These are phyloP conservation scores for Paraphaeosphaeria sporulosa DNA, from an alignment of 2,329 filamentous ascomycete species.

Conservation along the genomic window DNA sequence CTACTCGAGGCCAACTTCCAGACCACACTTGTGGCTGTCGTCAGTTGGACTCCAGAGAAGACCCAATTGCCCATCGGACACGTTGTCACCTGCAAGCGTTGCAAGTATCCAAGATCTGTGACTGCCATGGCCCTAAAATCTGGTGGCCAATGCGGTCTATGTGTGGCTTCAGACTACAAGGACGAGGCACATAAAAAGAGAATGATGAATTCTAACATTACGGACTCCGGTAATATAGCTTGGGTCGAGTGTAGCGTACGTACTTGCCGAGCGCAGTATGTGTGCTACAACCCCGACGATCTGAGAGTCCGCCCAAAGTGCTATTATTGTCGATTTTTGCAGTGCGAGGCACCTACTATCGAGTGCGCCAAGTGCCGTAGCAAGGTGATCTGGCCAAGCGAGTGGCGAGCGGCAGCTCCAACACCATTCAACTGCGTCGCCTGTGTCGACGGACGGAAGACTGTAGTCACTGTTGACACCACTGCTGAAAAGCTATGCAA, in stretches of 20 bases:
- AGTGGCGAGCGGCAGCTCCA: conserved; percentile 46
- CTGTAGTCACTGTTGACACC: conserved; percentile 50
- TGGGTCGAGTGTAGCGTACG: conserved; percentile 60
- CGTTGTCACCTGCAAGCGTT: conserved; percentile 51
- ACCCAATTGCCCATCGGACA: conserved; percentile 54
- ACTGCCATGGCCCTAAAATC: conserved; percentile 55
- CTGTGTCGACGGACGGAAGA: conserved; percentile 47
- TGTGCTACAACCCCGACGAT: conserved; percentile 55
- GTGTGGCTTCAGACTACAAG: conserved; percentile 31
- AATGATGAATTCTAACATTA: conserved; percentile 36
- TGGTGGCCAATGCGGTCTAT: conserved; percentile 53
- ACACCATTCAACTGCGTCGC: conserved; percentile 54
- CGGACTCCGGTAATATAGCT: conserved; percentile 38
- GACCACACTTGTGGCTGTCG: conserved; percentile 53
- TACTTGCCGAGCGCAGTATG: conserved; percentile 59
- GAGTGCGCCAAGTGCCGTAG: conserved; percentile 57
- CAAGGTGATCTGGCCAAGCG: conserved; percentile 57
- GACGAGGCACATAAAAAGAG: conserved; percentile 30
- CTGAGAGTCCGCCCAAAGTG: conserved; percentile 59
- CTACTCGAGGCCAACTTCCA: conserved; percentile 56
- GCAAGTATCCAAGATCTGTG: conserved; percentile 58
- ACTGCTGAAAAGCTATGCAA: conserved; percentile 47
- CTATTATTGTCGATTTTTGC: conserved; percentile 53
- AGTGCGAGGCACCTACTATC: conserved; percentile 49
- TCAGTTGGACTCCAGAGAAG: conserved; percentile 59